Percentiles rank a stretch among this genome's conserved stretches.
Conservation (phyloP, 2,329 filamentous ascomycete species). For the Arachnomyces sp. region DNA sequence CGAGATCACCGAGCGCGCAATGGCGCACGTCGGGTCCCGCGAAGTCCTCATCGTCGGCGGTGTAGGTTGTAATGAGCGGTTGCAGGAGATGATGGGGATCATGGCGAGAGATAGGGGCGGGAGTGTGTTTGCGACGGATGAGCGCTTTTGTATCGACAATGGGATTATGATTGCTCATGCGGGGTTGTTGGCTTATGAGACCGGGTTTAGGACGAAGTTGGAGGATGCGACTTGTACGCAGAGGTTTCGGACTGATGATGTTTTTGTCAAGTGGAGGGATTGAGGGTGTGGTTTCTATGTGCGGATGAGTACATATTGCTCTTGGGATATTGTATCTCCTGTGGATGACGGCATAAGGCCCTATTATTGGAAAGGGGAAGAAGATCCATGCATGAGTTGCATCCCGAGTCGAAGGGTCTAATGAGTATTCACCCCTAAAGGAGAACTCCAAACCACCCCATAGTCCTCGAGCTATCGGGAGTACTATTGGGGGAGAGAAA, state of each 20-base stretch:
- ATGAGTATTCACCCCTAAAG: no score
- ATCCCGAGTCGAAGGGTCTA: no score
- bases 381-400: no score
- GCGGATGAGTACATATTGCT: no score
- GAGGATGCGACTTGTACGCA: slow-evolving; percentile 80
- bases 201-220: slow-evolving; percentile 66
- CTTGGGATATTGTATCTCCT: no score
- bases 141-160: slow-evolving; percentile 97
- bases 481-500: no score
- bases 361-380: no score
- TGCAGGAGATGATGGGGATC: slow-evolving; percentile 97
- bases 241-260: slow-evolving; percentile 73
- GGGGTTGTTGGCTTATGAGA: slow-evolving; percentile 74
- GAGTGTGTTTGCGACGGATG: slow-evolving; percentile 88
- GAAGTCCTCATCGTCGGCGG: slow-evolving; percentile 97
- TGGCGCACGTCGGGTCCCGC: slow-evolving; percentile 87
- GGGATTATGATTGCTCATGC: slow-evolving; percentile 99
- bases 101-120: slow-evolving; percentile 88
- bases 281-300: slow-evolving; percentile 16
- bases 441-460: no score
- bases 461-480: no score
- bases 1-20: slow-evolving; percentile 94
- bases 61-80: slow-evolving; percentile 85
- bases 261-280: slow-evolving; percentile 70
- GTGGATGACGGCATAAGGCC: no score